A percentile compares a stretch with the other conserved stretches of the same genome.
phyloP scores from a whole-genome alignment of 169 alveolate species.

The Eimeria necatrix region DNA sequence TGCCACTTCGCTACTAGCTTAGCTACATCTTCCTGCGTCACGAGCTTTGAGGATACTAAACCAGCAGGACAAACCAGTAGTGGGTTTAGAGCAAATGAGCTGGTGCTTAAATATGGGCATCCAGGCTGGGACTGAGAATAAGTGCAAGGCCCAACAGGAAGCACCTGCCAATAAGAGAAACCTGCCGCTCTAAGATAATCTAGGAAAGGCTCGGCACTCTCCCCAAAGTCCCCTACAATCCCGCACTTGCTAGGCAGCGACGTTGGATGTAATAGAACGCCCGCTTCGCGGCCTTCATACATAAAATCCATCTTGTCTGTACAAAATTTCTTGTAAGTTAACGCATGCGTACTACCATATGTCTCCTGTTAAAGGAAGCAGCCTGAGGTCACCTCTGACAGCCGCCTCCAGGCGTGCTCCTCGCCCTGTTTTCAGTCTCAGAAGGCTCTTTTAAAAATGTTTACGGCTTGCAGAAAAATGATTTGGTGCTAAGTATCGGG shows the following conservation, averaged over 20 bases:
- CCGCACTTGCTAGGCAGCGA: constrained; percentile 78
- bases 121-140: constrained; percentile 73
- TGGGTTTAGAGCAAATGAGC: constrained; percentile 80
- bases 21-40: constrained; percentile 13
- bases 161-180: constrained; percentile 80
- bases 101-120: constrained; percentile 77
- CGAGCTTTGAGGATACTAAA: constrained; percentile 36
- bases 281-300: constrained; percentile 81
- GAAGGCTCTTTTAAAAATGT: background rate
- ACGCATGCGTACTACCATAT: background rate
- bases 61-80: constrained; percentile 71
- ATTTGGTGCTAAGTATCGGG: too few relatives aligned
- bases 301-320: constrained; percentile 64
- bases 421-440: background rate
- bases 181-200: constrained; percentile 71
- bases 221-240: constrained; percentile 77
- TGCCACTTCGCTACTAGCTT: constrained; percentile 55
- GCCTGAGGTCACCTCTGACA: background rate
- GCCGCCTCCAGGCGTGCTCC: background rate
- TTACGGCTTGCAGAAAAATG: background rate
- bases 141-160: constrained; percentile 80
- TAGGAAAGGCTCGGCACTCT: constrained; percentile 70
- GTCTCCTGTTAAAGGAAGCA: background rate
- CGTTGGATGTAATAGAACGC: constrained; percentile 75
- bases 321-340: background rate